Percentiles rank a stretch among this genome's conserved stretches.
phyloP scores from a whole-genome alignment of 495 filamentous ascomycete species.

The Xylaria scruposa region DNA sequence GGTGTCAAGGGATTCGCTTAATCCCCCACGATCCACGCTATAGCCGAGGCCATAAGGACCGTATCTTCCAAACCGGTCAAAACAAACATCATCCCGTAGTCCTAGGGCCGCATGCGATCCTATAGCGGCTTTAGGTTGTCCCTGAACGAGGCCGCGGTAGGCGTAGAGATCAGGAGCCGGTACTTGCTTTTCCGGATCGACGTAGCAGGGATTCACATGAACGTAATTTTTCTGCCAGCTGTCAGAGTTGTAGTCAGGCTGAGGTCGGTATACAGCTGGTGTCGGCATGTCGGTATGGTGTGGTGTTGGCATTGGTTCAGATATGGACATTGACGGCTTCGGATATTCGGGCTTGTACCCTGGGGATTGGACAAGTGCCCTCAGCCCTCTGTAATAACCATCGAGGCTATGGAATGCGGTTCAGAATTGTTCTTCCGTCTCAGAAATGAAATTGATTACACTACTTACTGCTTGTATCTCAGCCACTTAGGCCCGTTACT shows the following conservation, averaged over 20 bases:
- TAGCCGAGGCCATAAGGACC: constrained; percentile 94
- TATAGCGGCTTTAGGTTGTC: constrained; percentile 80
- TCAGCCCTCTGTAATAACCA: constrained; percentile 81
- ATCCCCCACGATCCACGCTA: constrained; percentile 72
- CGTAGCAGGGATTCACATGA: constrained; percentile 73
- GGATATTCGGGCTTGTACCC: constrained; percentile 81
- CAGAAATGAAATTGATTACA: background rate
- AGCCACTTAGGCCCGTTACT: constrained; percentile 47
- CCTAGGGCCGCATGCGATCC: constrained; percentile 82
- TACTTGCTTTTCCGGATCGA: constrained; percentile 67
- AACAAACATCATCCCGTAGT: constrained; percentile 84
- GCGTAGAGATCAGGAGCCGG: constrained; percentile 70
- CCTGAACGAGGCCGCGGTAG: constrained; percentile 74
- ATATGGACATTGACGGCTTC: constrained; percentile 45
- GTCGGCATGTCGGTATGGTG: constrained; percentile 50
- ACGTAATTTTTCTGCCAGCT: constrained; percentile 66
- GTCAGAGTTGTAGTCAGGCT: constrained; percentile 68
- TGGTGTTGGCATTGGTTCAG: constrained; percentile 38
- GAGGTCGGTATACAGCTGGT: constrained; percentile 70
- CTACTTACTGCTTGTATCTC: constrained; percentile 51
- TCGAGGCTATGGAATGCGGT: constrained; percentile 54
- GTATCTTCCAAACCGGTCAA: constrained; percentile 88
- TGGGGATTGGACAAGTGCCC: constrained; percentile 65
- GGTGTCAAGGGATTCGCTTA: constrained; percentile 76
- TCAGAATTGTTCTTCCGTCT: constrained; percentile 10